Evolutionary conservation across 2,329 filamentous ascomycete species (phyloP).

Genomic region (Epichloe scottii): DNA sequence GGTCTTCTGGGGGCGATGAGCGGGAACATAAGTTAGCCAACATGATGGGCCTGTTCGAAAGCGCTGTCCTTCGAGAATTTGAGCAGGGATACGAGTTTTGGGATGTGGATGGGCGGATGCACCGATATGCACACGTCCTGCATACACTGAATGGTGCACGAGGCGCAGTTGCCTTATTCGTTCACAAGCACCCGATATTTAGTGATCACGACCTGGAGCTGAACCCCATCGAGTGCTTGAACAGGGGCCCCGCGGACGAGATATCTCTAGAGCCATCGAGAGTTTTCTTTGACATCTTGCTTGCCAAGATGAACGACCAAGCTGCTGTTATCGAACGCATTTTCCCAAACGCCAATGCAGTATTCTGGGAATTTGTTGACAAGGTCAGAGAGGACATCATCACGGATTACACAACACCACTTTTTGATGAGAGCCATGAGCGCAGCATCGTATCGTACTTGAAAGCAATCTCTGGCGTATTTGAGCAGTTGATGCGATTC

Average conservation of each 20-base stretch:
- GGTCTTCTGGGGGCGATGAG: constrained; percentile 57
- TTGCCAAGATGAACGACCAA: constrained; percentile 71
- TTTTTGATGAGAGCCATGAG: constrained; percentile 81
- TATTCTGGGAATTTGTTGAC: constrained; percentile 68
- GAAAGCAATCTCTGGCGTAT: constrained; percentile 74
- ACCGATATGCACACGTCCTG: constrained; percentile 76
- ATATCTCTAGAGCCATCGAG: constrained; percentile 71
- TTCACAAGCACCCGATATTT: constrained; percentile 80
- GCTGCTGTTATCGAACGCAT: constrained; percentile 66
- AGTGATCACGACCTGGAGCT: constrained; percentile 52
- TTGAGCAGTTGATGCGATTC: constrained; percentile 74
- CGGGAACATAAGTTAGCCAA: constrained; percentile 59
- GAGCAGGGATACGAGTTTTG: constrained; percentile 81
- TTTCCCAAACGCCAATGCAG: constrained; percentile 58
- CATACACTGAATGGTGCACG: constrained; percentile 69
- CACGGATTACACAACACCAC: constrained; percentile 69
- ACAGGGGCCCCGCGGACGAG: constrained; percentile 49
- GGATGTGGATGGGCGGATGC: constrained; percentile 83
- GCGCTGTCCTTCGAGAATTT: constrained; percentile 80
- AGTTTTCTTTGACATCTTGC: constrained; percentile 64
- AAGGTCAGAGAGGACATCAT: constrained; percentile 76
- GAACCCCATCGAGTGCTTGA: constrained; percentile 71
- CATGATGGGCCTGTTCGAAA: constrained; percentile 78
- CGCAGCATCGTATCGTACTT: constrained; percentile 65
- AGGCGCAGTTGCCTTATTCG: constrained; percentile 70